Conservation (phyloP, 768 basidiomycete species). For the Mycena haematopus region DNA sequence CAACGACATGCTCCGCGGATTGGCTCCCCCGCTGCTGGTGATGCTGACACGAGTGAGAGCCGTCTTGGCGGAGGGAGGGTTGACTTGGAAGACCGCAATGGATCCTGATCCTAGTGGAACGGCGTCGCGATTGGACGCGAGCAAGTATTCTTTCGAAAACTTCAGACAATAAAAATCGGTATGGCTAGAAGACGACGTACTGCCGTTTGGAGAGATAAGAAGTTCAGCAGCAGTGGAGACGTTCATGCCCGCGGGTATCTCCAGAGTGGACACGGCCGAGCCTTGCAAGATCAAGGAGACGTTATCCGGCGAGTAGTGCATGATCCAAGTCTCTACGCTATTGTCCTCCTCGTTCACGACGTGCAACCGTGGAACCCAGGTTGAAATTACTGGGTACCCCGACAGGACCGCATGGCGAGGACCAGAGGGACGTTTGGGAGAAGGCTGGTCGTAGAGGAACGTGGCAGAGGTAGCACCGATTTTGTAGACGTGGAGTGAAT, state of each 20-base stretch:
- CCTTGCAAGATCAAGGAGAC: slow-evolving; percentile 20
- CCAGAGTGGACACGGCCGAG: slow-evolving; percentile 19
- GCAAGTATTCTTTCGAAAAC: slow-evolving; percentile 10
- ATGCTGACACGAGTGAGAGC: slow-evolving; percentile 24
- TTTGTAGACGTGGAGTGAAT: slow-evolving; percentile 22
- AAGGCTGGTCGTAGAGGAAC: slow-evolving; percentile 23
- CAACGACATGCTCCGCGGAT: slow-evolving; percentile 25
- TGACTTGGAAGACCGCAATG: slow-evolving; percentile 23
- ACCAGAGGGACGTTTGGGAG: slow-evolving; percentile 16
- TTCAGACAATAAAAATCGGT: too few species aligned
- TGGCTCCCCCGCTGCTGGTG: slow-evolving; percentile 23
- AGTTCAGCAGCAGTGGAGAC: slow-evolving; percentile 23
- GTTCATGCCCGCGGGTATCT: slow-evolving; percentile 17
- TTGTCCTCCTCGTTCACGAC: slow-evolving; percentile 26
- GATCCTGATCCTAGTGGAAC: slow-evolving; percentile 9
- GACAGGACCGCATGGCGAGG: slow-evolving; percentile 20
- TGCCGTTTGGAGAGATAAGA: slow-evolving; percentile 22
- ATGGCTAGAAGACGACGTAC: slow-evolving; percentile 9
- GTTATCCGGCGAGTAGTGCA: slow-evolving; percentile 22
- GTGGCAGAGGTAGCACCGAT: slow-evolving; percentile 20
- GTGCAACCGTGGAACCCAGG: slow-evolving; percentile 21
- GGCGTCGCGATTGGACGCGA: slow-evolving; percentile 22
- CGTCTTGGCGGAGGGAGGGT: slow-evolving; percentile 18
- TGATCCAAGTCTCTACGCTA: slow-evolving; percentile 25
- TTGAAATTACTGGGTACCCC: slow-evolving; percentile 10